These are phyloP conservation scores for Podaxis sp. DNA, from an alignment of 768 basidiomycete genomes.

Conservation along the genomic window DNA sequence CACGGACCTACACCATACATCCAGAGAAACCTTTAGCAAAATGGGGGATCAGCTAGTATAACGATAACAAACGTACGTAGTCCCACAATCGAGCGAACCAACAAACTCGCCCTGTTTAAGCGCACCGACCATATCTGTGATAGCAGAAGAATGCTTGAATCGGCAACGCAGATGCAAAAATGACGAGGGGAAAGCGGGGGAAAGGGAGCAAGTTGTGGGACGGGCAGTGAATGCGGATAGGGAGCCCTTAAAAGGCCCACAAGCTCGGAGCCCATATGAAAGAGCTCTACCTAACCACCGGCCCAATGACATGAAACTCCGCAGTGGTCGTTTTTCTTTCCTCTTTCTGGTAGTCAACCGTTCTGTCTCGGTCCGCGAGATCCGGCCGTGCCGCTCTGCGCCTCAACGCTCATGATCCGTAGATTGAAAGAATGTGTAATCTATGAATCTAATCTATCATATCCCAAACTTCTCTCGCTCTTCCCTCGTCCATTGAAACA, in stretches of 20 bases:
- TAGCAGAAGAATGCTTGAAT: background rate
- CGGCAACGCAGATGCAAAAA: slow-evolving; percentile 11
- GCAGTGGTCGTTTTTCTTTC: background rate
- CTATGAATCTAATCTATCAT: slow-evolving; percentile 20
- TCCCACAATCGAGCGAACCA: slow-evolving; percentile 92
- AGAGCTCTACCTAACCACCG: slow-evolving; percentile 9
- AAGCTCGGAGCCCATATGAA: slow-evolving; percentile 16
- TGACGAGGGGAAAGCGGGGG: slow-evolving; percentile 17
- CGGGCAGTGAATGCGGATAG: background rate
- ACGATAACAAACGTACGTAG: slow-evolving; percentile 62
- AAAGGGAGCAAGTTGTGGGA: slow-evolving; percentile 3
- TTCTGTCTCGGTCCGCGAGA: slow-evolving; percentile 2
- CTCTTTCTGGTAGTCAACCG: background rate
- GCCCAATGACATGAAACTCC: slow-evolving; percentile 12
- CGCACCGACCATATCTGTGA: slow-evolving; percentile 22
- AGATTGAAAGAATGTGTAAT: background rate
- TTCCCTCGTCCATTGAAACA: slow-evolving; percentile 60
- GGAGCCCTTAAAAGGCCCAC: slow-evolving; percentile 17
- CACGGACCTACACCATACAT: slow-evolving; percentile 57
- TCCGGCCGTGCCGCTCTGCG: background rate
- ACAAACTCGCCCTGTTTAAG: slow-evolving; percentile 78
- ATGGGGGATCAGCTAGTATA: too few relatives aligned
- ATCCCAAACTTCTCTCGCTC: slow-evolving; percentile 48
- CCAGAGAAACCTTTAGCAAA: too few relatives aligned
- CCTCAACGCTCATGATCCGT: background rate